Percentiles rank a stretch among this genome's conserved stretches.
Conservation (phyloP, 164 flowering plant genomes). For the Liquidambar formosana region DNA sequence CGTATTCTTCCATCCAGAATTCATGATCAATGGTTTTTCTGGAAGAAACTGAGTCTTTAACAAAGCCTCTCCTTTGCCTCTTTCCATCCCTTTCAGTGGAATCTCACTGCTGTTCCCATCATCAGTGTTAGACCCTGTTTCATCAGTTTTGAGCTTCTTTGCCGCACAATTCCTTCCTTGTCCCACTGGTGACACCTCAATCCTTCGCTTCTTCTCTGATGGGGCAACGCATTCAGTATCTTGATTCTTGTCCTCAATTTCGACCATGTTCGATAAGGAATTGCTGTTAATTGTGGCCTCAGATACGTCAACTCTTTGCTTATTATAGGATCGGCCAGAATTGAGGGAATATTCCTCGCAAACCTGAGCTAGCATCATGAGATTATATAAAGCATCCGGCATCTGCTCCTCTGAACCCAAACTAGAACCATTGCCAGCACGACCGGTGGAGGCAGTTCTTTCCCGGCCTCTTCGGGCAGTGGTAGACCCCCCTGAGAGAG, state of each 20-base stretch:
- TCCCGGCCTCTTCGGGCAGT: conserved; percentile 47
- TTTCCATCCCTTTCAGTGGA: neutral
- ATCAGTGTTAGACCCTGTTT: no score
- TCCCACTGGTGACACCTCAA: conserved; percentile 5
- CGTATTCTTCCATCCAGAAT: neutral
- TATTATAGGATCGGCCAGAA: no score
- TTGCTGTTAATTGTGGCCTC: neutral
- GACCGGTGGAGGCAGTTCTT: neutral
- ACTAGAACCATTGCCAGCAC: no score
- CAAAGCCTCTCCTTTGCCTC: neutral
- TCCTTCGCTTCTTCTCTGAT: neutral
- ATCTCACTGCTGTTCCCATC: no score
- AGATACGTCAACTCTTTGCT: neutral
- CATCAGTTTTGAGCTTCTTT: neutral
- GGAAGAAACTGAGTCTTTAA: neutral
- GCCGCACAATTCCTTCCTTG: neutral
- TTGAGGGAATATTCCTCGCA: no score
- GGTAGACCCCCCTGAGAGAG: conserved; percentile 31
- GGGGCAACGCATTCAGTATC: neutral
- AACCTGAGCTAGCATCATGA: conserved; percentile 24
- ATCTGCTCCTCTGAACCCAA: no score
- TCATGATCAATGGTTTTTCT: neutral
- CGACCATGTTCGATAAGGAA: neutral
- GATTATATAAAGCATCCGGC: conserved; percentile 21
- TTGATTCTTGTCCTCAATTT: no score